Evolutionary conservation across 306 rosid genomes (phyloP), one percentile per base, ranked within the genome.

Genomic region (Macrotyloma uniflorum): DNA sequence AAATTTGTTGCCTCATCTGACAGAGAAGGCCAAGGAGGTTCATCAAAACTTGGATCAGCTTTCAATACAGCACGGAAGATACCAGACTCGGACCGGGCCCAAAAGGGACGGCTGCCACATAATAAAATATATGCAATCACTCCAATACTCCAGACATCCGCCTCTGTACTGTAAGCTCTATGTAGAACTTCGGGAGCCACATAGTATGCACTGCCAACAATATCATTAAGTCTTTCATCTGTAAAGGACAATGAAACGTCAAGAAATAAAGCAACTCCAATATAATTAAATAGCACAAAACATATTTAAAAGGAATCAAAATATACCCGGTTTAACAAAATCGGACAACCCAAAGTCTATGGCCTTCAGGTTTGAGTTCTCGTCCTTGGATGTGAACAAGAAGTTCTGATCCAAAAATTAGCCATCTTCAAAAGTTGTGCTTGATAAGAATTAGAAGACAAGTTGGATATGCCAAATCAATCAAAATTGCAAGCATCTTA

Each of bases 311-410:
- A 10, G 51, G 68, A 54, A n/a, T 74, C 13, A 24, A 51, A 42
- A 80, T 77, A 55, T 75, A 92, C 97, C 94, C 83, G 93, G 95
- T 72, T 83, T 90, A 33, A 92, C 97, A 79, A 88, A 90, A 83
- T 92, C 97, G 18, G 97, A 92, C 86, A 92, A 82, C 22, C 97
- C 97, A 92, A 92, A 92, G 85, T 92, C 97, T 80, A 92, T 92
- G 57, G 91, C 94, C 90, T 92, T 92, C 86, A 92, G 80, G 43
- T 84, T 89, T 67, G 97, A 90, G 85, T 83, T 80, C 59, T 92
- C 97, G n/a, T 90, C 97, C 91, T 79, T 92, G 6, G 94, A 89
- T 3, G 79, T 55, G 70, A 86, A 92, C 72, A 92, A 72, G 76
- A 92, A 92, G 84, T 92, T 92, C 97, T 92, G 93, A 78, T 79